Evolutionary conservation across 164 flowering plant genomes (phyloP), one percentile per base, ranked within the genome.

Genomic region (Berberis vulgaris): DNA sequence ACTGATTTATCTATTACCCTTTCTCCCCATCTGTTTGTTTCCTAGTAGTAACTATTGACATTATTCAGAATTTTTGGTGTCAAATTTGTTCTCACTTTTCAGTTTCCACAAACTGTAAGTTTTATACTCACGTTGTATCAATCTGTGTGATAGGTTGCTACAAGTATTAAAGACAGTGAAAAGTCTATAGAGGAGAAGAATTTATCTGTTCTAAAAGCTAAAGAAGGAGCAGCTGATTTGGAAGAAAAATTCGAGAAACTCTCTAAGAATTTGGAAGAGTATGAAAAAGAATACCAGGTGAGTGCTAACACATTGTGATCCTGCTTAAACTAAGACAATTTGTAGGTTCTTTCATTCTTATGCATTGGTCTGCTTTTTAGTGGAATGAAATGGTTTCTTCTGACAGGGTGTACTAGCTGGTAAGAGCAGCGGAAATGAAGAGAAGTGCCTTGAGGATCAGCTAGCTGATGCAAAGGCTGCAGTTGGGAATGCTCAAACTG

Each of bases 371-470:
- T 61, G 8, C 65, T 41, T 62, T 47, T 58, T 54, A 41, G 4
- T 9, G 9, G 26, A 26, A 39, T 47, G 47, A 40, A 42, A 4
- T 69, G 26, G 62, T 67, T 54, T 40, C 38, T 67, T 2, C 76
- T 72, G 55, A 10, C 67, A 95, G 99, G 97, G 94, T 57, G 85
- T 89, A 2, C 64, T 88, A 45, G 97, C 97, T 70, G 99, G 99
- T 13, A 95, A 95, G 76, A 86, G 89, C 71, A 88, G 89, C 71
- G 96, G 94, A 44, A 74, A 83, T 76, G 97, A 95, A 71, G 97
- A 89, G 57, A 95, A 95, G 76, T 91, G 97, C 78, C 89, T 95
- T 60, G 95, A 95, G 68, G 99, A 95, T 79, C 97, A 91, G 70
- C 74, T 95, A 54, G 80, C 68, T 66, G 99, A 95, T 78, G 96